A percentile compares a stretch with the other conserved stretches of the same genome.
Evolutionary conservation across 176 grass and related monocot genomes (phyloP).

Genomic region (Rhynchospora pubera): DNA sequence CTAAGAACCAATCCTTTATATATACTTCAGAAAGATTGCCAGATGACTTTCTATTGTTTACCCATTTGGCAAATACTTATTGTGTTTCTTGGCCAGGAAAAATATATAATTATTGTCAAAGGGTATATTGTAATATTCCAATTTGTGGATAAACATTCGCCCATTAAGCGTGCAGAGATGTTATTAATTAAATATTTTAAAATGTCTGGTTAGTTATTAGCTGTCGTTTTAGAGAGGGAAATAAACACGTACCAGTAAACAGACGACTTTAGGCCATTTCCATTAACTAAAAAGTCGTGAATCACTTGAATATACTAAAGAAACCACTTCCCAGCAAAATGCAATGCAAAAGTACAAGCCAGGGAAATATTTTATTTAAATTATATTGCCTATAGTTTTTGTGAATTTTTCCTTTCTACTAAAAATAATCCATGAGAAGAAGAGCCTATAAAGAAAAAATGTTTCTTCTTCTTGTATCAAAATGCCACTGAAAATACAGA

Average conservation of each 20-base stretch:
- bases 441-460: background rate
- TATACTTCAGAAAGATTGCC: too few relatives aligned
- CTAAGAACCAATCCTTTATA: background rate
- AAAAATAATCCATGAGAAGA: background rate
- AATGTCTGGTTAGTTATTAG: background rate
- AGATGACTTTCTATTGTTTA: too few relatives aligned
- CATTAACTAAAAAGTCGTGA: too few relatives aligned
- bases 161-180: background rate
- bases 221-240: background rate
- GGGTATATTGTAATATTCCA: background rate
- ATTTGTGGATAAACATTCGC: background rate
- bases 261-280: background rate
- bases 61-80: too few relatives aligned
- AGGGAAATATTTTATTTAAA: too few relatives aligned
- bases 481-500: background rate
- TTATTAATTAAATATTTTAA: background rate
- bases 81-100: background rate
- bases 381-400: too few relatives aligned
- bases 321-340: too few relatives aligned
- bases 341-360: too few relatives aligned
- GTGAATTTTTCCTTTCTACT: too few relatives aligned
- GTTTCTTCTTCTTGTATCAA: background rate
- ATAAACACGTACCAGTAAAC: background rate
- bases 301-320: too few relatives aligned
- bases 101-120: background rate